Base-by-base conservation (phyloP, 148 eudicot species). In the Rhododendron molle region DNA sequence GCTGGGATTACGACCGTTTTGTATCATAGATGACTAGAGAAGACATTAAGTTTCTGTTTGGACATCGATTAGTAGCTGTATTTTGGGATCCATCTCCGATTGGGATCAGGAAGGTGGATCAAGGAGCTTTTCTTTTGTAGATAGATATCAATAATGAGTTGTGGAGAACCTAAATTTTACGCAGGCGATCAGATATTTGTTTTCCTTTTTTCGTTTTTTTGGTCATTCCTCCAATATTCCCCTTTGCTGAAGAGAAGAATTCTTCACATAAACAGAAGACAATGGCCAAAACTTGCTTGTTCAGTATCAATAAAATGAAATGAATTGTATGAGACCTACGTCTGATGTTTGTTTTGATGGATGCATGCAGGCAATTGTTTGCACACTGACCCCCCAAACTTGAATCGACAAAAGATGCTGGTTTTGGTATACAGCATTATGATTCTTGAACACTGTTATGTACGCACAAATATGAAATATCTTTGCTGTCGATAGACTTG, bases 71-170 rank as follows among this genome's bases (percentile, higher is more conserved):
- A 6, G 9, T 26, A 46, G 78, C 44, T 16, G 43, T 34, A 0
- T 34, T 73, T 34, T 34, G 78, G 78, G 78, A 76, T 82, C 77
- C 82, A 82, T 86, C 26, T 46, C 77, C 82, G 30, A 81, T 16
- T 26, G 72, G 8, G 34, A 82, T 82, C 56, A 43, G 4, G 74
- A 28, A 69, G 74, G 74, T 69, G 36, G 34, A 69, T 28, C 74
- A 28, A 69, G 36, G 77, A 76, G 74, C 81, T 84, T 83, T 82
- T 85, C 30, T 23, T 40, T 82, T 82, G 88, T 86, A 86, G 77
- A 84, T 86, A 86, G 77, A 84, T 84, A 52, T 13, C 28, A 20
- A 86, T 86, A 76, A 76, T 83, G 84, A 83, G 84, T 47, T 83
- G 54, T 21, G 13, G 73, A 60, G 50, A 81, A 60, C 60, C 34